Evolutionary conservation across 345 rosid species (phyloP).

Genomic region (Camelina neglecta): DNA sequence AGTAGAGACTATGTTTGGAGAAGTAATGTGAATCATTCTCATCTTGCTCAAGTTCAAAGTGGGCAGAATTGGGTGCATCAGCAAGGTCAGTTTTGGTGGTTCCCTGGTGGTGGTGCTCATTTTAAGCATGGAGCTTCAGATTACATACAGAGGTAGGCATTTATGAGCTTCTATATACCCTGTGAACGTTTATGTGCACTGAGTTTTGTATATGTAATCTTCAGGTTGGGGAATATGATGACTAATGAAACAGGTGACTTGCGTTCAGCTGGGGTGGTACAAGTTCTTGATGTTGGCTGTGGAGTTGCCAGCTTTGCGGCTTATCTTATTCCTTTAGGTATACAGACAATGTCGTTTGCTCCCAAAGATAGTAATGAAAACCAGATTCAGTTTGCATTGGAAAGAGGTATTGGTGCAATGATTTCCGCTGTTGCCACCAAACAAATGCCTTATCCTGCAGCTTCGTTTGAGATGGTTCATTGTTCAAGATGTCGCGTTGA

Average conservation of each 20-base stretch:
- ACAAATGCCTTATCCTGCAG: constrained; percentile 85
- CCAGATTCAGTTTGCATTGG: constrained; percentile 98
- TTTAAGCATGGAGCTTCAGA: constrained; percentile 94
- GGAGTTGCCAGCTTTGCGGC: constrained; percentile 99
- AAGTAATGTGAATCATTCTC: constrained; percentile 94
- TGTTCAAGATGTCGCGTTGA: constrained; percentile 97
- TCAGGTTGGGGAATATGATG: constrained; percentile 81
- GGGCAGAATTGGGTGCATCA: constrained; percentile 98
- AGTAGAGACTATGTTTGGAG: constrained; percentile 92
- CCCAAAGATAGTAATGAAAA: constrained; percentile 95
- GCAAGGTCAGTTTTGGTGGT: constrained; percentile 81
- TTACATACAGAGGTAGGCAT: constrained; percentile 73
- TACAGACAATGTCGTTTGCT: constrained; percentile 96
- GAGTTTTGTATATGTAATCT: neutral
- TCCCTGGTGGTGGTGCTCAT: constrained; percentile 98
- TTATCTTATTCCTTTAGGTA: constrained; percentile 78
- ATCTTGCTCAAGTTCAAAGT: constrained; percentile 85
- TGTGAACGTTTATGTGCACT: neutral
- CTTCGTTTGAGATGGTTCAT: constrained; percentile 96
- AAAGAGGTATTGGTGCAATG: constrained; percentile 92
- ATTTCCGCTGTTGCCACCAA: constrained; percentile 81
- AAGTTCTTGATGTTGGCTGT: constrained; percentile 94
- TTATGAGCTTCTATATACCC: neutral
- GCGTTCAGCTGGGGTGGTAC: constrained; percentile 80
- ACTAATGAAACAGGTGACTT: constrained; percentile 84